These are phyloP conservation scores for Dalbergia cochinchinensis DNA, from an alignment of 306 rosid genomes.

Conservation along the genomic window DNA sequence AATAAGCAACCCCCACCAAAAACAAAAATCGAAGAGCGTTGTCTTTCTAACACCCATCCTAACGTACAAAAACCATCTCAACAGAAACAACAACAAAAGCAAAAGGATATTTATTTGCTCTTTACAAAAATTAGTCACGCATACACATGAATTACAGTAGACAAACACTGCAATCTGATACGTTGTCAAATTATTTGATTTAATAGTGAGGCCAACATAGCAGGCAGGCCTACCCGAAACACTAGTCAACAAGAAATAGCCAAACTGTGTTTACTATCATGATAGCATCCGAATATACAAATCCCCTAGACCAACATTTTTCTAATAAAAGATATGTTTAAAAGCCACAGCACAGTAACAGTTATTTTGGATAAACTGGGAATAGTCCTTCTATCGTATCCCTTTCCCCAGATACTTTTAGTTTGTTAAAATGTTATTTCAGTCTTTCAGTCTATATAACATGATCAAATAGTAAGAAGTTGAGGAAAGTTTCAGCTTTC, in stretches of 20 bases:
- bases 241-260: background rate
- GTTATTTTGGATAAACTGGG: background rate
- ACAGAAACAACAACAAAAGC: slow-evolving; percentile 17
- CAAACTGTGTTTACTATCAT: background rate
- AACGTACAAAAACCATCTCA: background rate
- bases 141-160: background rate
- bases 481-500: background rate
- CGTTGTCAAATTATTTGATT: slow-evolving; percentile 18
- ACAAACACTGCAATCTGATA: slow-evolving; percentile 1
- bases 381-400: background rate
- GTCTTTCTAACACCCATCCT: background rate
- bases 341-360: background rate
- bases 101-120: slow-evolving; percentile 26
- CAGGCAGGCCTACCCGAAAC: background rate
- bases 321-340: background rate
- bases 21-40: background rate
- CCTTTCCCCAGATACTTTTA: background rate
- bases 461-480: background rate
- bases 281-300: background rate
- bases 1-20: background rate
- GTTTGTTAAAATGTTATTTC: background rate
- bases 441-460: background rate
- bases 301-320: background rate
- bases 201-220: background rate
- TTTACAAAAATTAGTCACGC: slow-evolving; percentile 6